These are phyloP conservation scores for Salinomyces thailandicus DNA, from an alignment of 2,329 filamentous ascomycete species.

Conservation along the genomic window DNA sequence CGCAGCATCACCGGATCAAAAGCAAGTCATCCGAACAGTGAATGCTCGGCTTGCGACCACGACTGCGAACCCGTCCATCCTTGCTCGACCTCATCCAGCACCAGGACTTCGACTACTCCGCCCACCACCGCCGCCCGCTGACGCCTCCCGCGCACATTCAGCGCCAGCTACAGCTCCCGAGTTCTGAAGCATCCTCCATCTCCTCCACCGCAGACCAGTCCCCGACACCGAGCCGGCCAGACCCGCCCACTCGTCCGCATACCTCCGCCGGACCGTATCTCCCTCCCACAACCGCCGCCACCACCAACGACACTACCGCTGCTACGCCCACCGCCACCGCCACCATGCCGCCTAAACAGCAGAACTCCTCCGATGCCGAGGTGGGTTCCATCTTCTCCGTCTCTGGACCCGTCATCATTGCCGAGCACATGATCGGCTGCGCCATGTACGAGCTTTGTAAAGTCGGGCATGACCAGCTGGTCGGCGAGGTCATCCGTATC, in stretches of 20 bases:
- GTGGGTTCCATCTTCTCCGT: slow-evolving; percentile 62
- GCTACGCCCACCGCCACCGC: background rate
- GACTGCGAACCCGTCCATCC: slow-evolving; percentile 50
- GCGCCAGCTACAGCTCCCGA: too few species aligned
- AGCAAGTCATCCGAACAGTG: too few species aligned
- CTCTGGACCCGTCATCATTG: slow-evolving; percentile 82
- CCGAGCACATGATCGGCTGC: slow-evolving; percentile 97
- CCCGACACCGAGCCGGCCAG: background rate
- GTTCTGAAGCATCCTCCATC: background rate
- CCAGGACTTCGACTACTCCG: slow-evolving; percentile 38
- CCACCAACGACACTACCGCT: background rate
- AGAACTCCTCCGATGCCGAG: slow-evolving; percentile 28
- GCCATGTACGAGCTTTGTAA: slow-evolving; percentile 98
- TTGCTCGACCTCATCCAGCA: slow-evolving; percentile 51
- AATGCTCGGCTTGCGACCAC: slow-evolving; percentile 45
- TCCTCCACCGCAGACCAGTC: background rate
- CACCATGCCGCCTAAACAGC: slow-evolving; percentile 4
- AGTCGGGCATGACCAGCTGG: slow-evolving; percentile 83
- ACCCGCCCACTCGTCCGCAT: background rate
- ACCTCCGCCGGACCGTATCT: background rate
- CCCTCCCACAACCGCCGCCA: background rate
- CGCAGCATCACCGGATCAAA: too few species aligned
- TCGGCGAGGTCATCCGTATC: slow-evolving; percentile 97
- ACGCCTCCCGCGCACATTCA: slow-evolving; percentile 3
- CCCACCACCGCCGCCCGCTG: slow-evolving; percentile 3